Conservation (phyloP, 805 yeast species). For the Kodamaea fukazawae region DNA sequence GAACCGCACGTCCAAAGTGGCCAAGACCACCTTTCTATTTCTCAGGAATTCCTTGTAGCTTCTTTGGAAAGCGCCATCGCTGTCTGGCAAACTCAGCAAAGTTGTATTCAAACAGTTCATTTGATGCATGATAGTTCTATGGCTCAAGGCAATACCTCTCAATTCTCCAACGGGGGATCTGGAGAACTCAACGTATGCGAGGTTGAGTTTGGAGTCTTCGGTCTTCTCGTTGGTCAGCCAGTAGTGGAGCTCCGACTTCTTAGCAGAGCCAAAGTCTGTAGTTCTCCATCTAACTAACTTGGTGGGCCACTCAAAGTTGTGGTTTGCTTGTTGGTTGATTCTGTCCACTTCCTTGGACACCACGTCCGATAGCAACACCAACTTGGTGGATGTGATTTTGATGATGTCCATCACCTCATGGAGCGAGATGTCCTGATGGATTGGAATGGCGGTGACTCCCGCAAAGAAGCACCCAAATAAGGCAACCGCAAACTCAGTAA, state of each 20-base stretch:
- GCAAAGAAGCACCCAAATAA: conserved; percentile 89
- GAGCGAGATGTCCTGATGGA: conserved; percentile 68
- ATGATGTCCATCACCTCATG: conserved; percentile 71
- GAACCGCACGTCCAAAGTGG: conserved; percentile 41
- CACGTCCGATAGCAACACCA: conserved; percentile 77
- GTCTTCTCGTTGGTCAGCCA: conserved; percentile 19
- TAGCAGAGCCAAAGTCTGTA: conserved; percentile 73
- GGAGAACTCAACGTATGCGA: conserved; percentile 92
- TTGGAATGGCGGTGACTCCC: conserved; percentile 92
- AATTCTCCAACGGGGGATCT: conserved; percentile 88
- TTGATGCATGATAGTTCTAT: conserved; percentile 83
- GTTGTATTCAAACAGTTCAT: conserved; percentile 74
- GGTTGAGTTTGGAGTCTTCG: conserved; percentile 38
- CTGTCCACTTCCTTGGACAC: conserved; percentile 75
- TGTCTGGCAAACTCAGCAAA: conserved; percentile 61
- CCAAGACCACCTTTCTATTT: conserved; percentile 51
- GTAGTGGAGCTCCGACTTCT: conserved; percentile 31
- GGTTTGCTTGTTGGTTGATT: conserved; percentile 40
- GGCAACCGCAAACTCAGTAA: conserved; percentile 82
- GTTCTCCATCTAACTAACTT: conserved; percentile 79
- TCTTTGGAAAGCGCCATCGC: conserved; percentile 52
- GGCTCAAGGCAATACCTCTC: conserved; percentile 91
- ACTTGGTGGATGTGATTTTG: conserved; percentile 68
- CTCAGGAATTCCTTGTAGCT: conserved; percentile 31
- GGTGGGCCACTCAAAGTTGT: conserved; percentile 64